phyloP scores from a whole-genome alignment of 108 stramenopile genomes.

The Nitzschia putrida region DNA sequence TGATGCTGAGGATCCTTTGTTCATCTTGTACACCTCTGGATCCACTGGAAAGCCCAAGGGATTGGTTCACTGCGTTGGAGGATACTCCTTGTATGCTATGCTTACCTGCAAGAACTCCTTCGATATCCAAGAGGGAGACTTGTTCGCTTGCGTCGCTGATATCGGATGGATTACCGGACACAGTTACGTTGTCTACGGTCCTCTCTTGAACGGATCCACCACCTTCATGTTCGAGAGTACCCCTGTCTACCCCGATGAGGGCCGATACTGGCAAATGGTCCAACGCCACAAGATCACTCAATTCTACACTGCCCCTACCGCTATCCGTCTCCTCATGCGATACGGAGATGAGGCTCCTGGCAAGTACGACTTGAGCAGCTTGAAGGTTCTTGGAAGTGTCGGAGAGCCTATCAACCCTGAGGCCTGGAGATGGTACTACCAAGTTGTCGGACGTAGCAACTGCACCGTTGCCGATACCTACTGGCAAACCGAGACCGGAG shows the following conservation, averaged over 20 bases:
- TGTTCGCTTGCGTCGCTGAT: conserved; percentile 94
- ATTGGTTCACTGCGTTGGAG: conserved; percentile 92
- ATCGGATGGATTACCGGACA: conserved; percentile 98
- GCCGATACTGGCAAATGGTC: conserved; percentile 94
- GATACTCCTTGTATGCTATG: conserved; percentile 90
- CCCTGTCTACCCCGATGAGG: conserved; percentile 91
- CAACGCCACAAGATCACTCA: conserved; percentile 86
- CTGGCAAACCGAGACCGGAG: conserved; percentile 99
- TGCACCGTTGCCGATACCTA: conserved; percentile 98
- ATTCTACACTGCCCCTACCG: conserved; percentile 93
- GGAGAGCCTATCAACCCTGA: conserved; percentile 99
- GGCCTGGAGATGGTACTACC: conserved; percentile 98
- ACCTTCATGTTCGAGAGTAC: conserved; percentile 95
- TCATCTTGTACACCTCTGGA: conserved; percentile 97
- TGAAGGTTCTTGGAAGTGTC: conserved; percentile 92
- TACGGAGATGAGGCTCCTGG: conserved; percentile 79
- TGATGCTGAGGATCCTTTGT: conserved; percentile 94
- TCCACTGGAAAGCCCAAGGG: conserved; percentile 95
- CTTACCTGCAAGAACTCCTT: conserved; percentile 86
- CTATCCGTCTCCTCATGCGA: conserved; percentile 96
- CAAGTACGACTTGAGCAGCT: conserved; percentile 82
- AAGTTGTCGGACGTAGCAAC: conserved; percentile 81
- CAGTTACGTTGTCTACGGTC: conserved; percentile 96
- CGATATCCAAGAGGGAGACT: conserved; percentile 74
- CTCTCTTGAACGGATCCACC: conserved; percentile 89